These are phyloP conservation scores for Phytophthora fragariaefolia DNA, from an alignment of 352 stramenopile genomes.

Conservation along the genomic window DNA sequence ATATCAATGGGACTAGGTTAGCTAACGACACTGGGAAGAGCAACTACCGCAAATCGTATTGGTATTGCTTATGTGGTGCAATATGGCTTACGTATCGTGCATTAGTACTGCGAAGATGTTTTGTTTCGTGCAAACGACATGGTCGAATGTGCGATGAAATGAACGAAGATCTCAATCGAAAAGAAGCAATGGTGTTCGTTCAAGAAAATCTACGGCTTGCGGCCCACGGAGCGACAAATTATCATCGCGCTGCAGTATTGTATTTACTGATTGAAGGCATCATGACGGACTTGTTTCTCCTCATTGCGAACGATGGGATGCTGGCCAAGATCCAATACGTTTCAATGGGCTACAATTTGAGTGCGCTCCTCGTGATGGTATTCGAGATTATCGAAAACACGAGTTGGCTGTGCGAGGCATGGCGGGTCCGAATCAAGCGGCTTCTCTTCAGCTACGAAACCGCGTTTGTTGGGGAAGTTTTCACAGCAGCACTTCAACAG, in stretches of 20 bases:
- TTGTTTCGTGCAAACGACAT: slow-evolving; percentile 3
- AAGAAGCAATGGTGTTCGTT: slow-evolving; percentile 18
- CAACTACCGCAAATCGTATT: slow-evolving; percentile 15
- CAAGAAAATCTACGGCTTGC: slow-evolving; percentile 18
- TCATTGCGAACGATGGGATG: slow-evolving; percentile 22
- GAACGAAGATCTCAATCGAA: slow-evolving; percentile 4
- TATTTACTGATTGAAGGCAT: slow-evolving; percentile 27
- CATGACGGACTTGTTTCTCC: slow-evolving; percentile 33
- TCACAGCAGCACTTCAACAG: slow-evolving; percentile 4
- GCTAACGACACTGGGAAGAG: slow-evolving; percentile 7
- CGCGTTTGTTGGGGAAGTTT: slow-evolving; percentile 3
- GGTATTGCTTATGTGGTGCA: slow-evolving; percentile 6
- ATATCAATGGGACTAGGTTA: slow-evolving; percentile 14
- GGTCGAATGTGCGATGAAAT: slow-evolving; percentile 14
- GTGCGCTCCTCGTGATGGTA: slow-evolving; percentile 18
- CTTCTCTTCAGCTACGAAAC: slow-evolving; percentile 23
- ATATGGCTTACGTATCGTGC: slow-evolving; percentile 22
- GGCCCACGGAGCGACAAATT: slow-evolving; percentile 15
- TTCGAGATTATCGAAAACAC: slow-evolving; percentile 33
- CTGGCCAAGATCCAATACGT: slow-evolving; percentile 21
- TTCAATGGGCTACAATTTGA: slow-evolving; percentile 23
- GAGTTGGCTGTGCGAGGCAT: slow-evolving; percentile 4
- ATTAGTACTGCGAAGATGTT: slow-evolving; percentile 7
- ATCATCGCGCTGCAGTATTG: slow-evolving; percentile 14
- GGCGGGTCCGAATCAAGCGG: not conserved